Base-by-base conservation (phyloP, 2,329 filamentous ascomycete species). In the Leptographium lundbergii region DNA sequence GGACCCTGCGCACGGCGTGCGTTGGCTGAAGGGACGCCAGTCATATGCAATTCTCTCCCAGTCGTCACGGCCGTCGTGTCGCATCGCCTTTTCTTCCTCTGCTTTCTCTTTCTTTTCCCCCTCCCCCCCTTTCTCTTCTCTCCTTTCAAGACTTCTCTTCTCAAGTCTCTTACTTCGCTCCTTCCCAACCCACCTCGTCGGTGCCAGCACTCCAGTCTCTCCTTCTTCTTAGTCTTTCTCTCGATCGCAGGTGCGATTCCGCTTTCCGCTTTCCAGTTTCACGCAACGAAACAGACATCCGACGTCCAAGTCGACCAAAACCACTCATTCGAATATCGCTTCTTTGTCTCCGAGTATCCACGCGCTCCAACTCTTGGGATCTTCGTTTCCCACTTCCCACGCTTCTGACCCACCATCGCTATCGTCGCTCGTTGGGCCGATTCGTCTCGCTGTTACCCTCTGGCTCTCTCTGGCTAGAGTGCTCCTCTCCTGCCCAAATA, bases 231-330 rank as follows among this genome's bases (percentile, higher is more conserved):
- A 36, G 29, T 32, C 27, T 32, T 29, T 42, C 54, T 52, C 47
- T 57, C 34, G 22, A 32, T 58, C 57, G 57, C 57, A 55, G 57
- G 57, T 29, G 53, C 57, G 57, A 59, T 42, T 51, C 48, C 27
- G 3, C 24, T 42, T 22, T 39, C 34, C n/a, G n/a, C n/a, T n/a
- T n/a, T n/a, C 14, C n/a, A 55, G 29, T 29, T 39, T 13, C 22
- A 6, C 39, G 2, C 24, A 56, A 17, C 36, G 13, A 39, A 36
- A 42, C 47, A 57, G 22, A 48, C 24, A 48, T 25, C 17, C 19
- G 36, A 57, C 48, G 14, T 29, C 17, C 19, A 48, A n/a, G 22
- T 47, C 22, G 22, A 50, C 24, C 9, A 27, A 39, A 42, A 11
- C n/a, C 42, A n/a, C 17, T 45, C 7, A n/a, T n/a, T 45, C 42